These are phyloP conservation scores for Thraustochytrium striatum DNA, from an alignment of 352 stramenopile species.

Conservation along the genomic window DNA sequence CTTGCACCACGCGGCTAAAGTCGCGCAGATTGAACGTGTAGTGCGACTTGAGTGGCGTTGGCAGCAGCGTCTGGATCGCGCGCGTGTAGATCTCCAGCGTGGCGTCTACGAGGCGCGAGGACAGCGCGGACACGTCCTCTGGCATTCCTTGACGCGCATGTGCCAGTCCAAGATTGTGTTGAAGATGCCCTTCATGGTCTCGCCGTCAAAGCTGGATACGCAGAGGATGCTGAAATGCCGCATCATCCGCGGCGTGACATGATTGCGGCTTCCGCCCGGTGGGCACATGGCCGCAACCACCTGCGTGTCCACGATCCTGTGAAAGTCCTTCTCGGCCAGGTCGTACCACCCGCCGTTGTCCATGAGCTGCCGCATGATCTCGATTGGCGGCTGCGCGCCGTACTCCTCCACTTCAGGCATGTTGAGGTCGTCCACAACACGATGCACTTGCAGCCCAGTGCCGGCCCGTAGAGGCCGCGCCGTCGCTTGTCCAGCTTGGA, in stretches of 20 bases:
- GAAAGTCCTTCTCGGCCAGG: constrained; percentile 80
- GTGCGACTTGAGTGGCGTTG: constrained; percentile 87
- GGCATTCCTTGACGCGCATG: constrained; percentile 61
- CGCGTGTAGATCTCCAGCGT: constrained; percentile 84
- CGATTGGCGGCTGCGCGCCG: constrained; percentile 88
- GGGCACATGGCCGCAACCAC: constrained; percentile 86
- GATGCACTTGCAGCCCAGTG: constrained; percentile 82
- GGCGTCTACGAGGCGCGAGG: constrained; percentile 72
- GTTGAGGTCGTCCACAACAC: constrained; percentile 89
- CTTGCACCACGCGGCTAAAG: constrained; percentile 85
- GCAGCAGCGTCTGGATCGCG: constrained; percentile 73
- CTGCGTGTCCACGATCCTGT: constrained; percentile 84
- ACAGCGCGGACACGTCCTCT: constrained; percentile 48
- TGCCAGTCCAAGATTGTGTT: constrained; percentile 80
- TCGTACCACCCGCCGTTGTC: constrained; percentile 91
- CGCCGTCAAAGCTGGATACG: constrained; percentile 86
- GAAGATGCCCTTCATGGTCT: constrained; percentile 85
- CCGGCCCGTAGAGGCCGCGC: constrained; percentile 84
- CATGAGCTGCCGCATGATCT: constrained; percentile 90
- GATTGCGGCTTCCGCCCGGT: constrained; percentile 83
- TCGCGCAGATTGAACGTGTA: constrained; percentile 93
- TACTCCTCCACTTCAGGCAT: constrained; percentile 91
- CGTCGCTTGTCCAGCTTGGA: constrained; percentile 89
- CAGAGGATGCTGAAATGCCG: constrained; percentile 88
- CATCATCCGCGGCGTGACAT: constrained; percentile 82